These are phyloP conservation scores for Grammothele lineata DNA, from an alignment of 768 basidiomycete genomes.

Conservation along the genomic window DNA sequence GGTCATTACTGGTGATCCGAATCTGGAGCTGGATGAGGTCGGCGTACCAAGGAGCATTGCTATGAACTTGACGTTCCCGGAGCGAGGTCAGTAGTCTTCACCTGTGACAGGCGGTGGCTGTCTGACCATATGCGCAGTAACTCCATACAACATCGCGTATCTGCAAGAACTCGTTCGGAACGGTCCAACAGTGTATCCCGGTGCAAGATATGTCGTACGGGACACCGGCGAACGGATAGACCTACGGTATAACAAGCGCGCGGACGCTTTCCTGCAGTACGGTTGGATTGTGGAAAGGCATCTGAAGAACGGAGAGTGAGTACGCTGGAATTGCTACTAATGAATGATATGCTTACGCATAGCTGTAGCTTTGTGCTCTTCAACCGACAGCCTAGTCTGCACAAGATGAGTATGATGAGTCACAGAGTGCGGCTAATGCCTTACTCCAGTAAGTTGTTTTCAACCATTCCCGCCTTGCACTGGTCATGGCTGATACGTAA, in stretches of 20 bases:
- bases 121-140: slow-evolving; percentile 50
- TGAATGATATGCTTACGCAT: not conserved
- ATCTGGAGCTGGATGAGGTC: slow-evolving; percentile 93
- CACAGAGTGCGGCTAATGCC: slow-evolving; percentile 97
- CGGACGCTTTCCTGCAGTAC: slow-evolving; percentile 92
- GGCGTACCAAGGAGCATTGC: slow-evolving; percentile 94
- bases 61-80: slow-evolving; percentile 97
- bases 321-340: slow-evolving; percentile 16
- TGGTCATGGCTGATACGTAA: slow-evolving; percentile 5
- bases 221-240: slow-evolving; percentile 98
- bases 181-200: slow-evolving; percentile 92
- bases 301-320: slow-evolving; percentile 97
- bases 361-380: slow-evolving; percentile 77
- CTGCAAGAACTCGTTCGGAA: slow-evolving; percentile 93
- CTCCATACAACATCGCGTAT: slow-evolving; percentile 93
- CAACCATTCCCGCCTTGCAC: too few species aligned
- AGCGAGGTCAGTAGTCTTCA: slow-evolving; percentile 62
- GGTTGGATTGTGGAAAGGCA: slow-evolving; percentile 99
- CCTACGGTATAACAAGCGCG: slow-evolving; percentile 91
- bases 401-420: slow-evolving; percentile 99
- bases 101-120: not conserved
- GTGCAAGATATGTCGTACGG: slow-evolving; percentile 93
- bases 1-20: slow-evolving; percentile 98
- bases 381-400: slow-evolving; percentile 96
- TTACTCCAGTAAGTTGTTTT: slow-evolving; percentile 76